Evolutionary conservation across 352 stramenopile species (phyloP).

Genomic region (Globisporangium radiosum): DNA sequence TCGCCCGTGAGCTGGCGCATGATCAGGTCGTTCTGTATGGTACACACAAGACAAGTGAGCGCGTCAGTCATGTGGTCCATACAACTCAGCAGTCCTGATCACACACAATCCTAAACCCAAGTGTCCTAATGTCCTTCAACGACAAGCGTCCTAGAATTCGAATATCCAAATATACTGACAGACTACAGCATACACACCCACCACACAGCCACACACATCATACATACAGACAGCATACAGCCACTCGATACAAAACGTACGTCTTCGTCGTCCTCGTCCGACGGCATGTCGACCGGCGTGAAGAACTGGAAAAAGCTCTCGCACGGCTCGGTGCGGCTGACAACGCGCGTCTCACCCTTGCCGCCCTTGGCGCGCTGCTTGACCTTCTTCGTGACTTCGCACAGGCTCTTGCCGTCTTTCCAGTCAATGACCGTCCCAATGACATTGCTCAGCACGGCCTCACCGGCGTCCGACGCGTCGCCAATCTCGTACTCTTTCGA

Average conservation of each 20-base stretch:
- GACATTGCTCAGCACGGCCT: constrained; percentile 77
- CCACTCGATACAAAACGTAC: constrained; percentile 23
- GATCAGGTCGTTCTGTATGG: constrained; percentile 55
- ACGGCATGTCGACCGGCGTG: constrained; percentile 78
- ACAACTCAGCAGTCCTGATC: no score
- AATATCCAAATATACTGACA: not conserved
- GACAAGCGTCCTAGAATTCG: no score
- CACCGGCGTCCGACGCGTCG: constrained; percentile 70
- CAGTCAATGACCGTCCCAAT: constrained; percentile 69
- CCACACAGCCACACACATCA: not conserved
- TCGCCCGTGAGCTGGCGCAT: constrained; percentile 80
- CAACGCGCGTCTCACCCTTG: constrained; percentile 67
- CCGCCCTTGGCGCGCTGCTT: constrained; percentile 81
- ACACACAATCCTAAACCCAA: no score
- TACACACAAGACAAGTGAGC: not conserved
- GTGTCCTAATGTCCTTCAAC: no score
- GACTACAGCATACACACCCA: constrained; percentile 9
- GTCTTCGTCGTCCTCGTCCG: constrained; percentile 78
- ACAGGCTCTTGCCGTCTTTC: constrained; percentile 81
- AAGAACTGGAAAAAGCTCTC: constrained; percentile 89
- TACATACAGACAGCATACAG: not conserved
- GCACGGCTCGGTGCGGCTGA: constrained; percentile 74
- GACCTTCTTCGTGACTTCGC: constrained; percentile 83
- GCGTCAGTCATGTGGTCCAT: no score
- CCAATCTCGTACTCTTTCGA: constrained; percentile 85